phyloP scores from a whole-genome alignment of 2,329 filamentous ascomycete genomes.

The Cladosporium sp. region DNA sequence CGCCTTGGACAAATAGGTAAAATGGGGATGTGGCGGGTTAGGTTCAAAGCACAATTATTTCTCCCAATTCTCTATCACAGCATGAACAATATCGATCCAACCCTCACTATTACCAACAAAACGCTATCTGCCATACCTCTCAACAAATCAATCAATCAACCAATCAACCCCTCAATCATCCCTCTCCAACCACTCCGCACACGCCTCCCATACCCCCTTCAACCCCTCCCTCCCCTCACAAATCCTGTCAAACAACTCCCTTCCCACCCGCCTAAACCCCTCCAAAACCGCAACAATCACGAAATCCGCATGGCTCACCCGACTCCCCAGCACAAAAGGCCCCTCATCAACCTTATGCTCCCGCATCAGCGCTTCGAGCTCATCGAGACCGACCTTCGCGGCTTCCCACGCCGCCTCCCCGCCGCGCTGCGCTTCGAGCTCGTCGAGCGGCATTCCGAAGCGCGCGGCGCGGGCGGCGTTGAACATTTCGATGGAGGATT shows the following conservation, averaged over 20 bases:
- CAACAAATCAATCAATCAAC: no score
- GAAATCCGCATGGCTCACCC: constrained; percentile 44
- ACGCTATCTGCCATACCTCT: no score
- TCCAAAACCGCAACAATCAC: constrained; percentile 44
- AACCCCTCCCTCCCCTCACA: constrained; percentile 38
- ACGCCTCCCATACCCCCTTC: constrained; percentile 29
- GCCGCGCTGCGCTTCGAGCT: constrained; percentile 33
- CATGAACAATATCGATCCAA: not conserved
- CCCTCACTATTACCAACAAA: not conserved
- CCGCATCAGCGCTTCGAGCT: constrained; percentile 35
- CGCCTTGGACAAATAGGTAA: not conserved
- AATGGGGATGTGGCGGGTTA: not conserved
- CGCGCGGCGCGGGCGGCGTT: constrained; percentile 42
- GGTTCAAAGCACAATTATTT: not conserved
- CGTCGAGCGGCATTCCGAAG: constrained; percentile 42
- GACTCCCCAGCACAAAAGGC: constrained; percentile 44
- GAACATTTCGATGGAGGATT: constrained; percentile 44
- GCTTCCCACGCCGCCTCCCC: constrained; percentile 37
- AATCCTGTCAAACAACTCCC: constrained; percentile 30
- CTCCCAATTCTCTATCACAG: not conserved
- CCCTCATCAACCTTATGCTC: constrained; percentile 38
- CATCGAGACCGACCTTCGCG: constrained; percentile 33
- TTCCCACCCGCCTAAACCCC: constrained; percentile 21
- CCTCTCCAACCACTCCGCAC: constrained; percentile 18
- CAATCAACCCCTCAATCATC: constrained; percentile 12